These are phyloP conservation scores for Talaromyces sp. DNA, from an alignment of 2,329 filamentous ascomycete genomes.

Conservation along the genomic window DNA sequence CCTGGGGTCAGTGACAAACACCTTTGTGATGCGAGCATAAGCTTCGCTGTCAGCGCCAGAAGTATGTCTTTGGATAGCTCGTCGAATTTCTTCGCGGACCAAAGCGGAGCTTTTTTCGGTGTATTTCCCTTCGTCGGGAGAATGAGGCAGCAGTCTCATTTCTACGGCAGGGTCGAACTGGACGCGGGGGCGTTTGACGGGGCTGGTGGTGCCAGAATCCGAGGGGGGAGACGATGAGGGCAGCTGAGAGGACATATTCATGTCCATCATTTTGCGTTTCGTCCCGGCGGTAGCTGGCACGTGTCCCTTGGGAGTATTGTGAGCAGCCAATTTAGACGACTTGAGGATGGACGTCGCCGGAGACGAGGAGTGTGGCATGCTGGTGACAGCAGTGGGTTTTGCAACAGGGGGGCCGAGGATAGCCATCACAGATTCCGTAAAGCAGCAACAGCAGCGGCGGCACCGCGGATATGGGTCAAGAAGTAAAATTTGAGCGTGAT, in stretches of 20 bases:
- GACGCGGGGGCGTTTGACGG: slow-evolving; percentile 38
- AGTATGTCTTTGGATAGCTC: slow-evolving; percentile 50
- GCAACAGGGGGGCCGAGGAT: slow-evolving; percentile 28
- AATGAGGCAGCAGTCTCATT: slow-evolving; percentile 7
- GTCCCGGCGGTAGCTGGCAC: slow-evolving; percentile 18
- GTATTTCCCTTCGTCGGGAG: slow-evolving; percentile 35
- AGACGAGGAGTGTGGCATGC: slow-evolving; percentile 27
- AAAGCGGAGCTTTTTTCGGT: slow-evolving; percentile 52
- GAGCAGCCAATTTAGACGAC: slow-evolving; percentile 22
- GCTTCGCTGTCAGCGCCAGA: slow-evolving; percentile 48
- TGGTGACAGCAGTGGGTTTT: slow-evolving; percentile 19
- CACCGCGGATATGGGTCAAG: background rate
- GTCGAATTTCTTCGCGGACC: slow-evolving; percentile 57
- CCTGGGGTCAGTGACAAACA: slow-evolving; percentile 47
- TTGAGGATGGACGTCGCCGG: slow-evolving; percentile 31
- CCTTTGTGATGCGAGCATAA: slow-evolving; percentile 52
- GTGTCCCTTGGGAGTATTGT: background rate
- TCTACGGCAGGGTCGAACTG: slow-evolving; percentile 37
- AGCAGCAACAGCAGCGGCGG: background rate
- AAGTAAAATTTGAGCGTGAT: background rate
- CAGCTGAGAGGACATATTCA: slow-evolving; percentile 29
- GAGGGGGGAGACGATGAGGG: slow-evolving; percentile 25
- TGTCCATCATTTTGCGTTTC: slow-evolving; percentile 35
- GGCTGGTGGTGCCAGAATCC: slow-evolving; percentile 20
- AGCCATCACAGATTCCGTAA: slow-evolving; percentile 24